A percentile compares a stretch with the other conserved stretches of the same genome.
Conservation (phyloP, 2,329 filamentous ascomycete genomes). For the Periconia digitata region DNA sequence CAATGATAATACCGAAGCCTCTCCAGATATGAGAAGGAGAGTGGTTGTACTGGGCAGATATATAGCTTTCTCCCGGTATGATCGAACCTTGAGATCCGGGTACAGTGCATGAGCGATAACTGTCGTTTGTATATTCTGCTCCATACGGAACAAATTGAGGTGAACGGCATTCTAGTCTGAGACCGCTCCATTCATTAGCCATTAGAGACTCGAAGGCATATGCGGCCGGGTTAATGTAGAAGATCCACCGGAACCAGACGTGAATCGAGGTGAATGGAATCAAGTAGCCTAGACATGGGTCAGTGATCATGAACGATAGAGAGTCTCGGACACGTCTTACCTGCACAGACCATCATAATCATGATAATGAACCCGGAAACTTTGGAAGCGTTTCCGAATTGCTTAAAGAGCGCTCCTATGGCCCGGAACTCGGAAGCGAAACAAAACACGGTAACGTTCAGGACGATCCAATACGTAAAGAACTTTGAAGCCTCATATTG, state of each 20-base stretch:
- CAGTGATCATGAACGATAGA: constrained; percentile 69
- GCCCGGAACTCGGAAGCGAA: too few relatives aligned
- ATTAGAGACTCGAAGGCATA: constrained; percentile 76
- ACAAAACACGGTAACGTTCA: too few relatives aligned
- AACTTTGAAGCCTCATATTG: constrained; percentile 69
- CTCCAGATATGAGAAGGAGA: constrained; percentile 38
- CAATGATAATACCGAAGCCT: constrained; percentile 46
- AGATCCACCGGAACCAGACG: constrained; percentile 76
- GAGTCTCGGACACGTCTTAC: too few relatives aligned
- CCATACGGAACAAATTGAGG: too few relatives aligned
- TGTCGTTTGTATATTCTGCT: not conserved
- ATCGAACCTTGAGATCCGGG: not conserved
- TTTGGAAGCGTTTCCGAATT: constrained; percentile 59
- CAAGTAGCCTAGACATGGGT: constrained; percentile 64
- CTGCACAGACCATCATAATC: constrained; percentile 58
- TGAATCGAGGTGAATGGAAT: constrained; percentile 62
- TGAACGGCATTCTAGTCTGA: not conserved
- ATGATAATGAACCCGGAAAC: constrained; percentile 70
- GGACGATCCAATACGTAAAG: constrained; percentile 50
- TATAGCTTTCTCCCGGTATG: constrained; percentile 14
- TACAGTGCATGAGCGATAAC: not conserved
- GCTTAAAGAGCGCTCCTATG: too few relatives aligned
- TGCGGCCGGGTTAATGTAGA: constrained; percentile 71
- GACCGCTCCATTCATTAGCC: constrained; percentile 62
- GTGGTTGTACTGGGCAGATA: constrained; percentile 19